These are phyloP conservation scores for Rhodomyrtus tomentosa DNA, from an alignment of 345 rosid species.

Conservation along the genomic window DNA sequence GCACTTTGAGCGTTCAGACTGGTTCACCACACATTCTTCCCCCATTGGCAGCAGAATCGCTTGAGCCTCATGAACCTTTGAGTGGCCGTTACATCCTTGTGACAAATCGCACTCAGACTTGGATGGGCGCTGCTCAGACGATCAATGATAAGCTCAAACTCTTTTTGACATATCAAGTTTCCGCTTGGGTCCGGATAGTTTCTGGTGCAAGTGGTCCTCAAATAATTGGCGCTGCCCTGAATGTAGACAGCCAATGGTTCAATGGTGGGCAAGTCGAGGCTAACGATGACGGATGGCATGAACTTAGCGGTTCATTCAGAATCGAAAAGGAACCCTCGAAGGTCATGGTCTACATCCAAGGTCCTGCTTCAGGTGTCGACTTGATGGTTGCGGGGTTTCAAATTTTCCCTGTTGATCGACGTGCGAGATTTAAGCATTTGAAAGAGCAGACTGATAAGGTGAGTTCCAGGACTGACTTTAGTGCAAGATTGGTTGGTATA, in stretches of 20 bases:
- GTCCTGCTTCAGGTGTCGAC: background rate
- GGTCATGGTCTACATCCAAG: background rate
- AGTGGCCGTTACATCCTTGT: constrained; percentile 65
- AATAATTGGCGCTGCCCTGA: constrained; percentile 26
- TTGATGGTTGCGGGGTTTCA: constrained; percentile 4
- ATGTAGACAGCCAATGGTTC: background rate
- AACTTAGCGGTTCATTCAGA: constrained; percentile 2
- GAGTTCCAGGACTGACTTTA: background rate
- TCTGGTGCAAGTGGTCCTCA: constrained; percentile 58
- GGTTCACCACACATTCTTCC: constrained; percentile 83
- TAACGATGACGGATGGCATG: background rate
- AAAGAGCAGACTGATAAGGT: constrained; percentile 1
- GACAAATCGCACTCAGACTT: constrained; percentile 71
- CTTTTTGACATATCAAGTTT: constrained; percentile 79
- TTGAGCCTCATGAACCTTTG: constrained; percentile 49
- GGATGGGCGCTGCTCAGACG: constrained; percentile 98
- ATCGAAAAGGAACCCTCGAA: constrained; percentile 1
- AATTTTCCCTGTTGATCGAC: constrained; percentile 1
- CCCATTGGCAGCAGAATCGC: constrained; percentile 69
- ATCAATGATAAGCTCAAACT: constrained; percentile 72
- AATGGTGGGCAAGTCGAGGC: background rate
- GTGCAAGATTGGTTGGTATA: background rate
- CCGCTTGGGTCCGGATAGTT: constrained; percentile 81
- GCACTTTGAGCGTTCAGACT: constrained; percentile 46
- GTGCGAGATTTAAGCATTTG: background rate